Percentiles rank a stretch among this genome's conserved stretches.
phyloP scores from a whole-genome alignment of 169 alveolate species.

The Cystoisospora suis region DNA sequence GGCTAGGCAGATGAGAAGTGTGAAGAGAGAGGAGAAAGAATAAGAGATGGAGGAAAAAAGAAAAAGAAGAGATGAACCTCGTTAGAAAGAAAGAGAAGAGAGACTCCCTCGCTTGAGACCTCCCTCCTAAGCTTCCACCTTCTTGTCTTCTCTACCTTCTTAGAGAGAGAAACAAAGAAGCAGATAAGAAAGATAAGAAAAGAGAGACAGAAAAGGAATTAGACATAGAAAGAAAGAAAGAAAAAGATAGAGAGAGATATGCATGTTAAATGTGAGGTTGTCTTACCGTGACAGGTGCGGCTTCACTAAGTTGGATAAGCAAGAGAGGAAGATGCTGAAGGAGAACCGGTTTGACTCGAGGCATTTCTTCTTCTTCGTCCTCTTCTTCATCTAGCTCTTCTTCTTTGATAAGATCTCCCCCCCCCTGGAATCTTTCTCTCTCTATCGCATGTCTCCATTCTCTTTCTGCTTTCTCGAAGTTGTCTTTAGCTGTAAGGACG shows the following conservation, averaged over 20 bases:
- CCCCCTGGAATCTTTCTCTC: neutral
- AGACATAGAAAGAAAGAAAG: neutral
- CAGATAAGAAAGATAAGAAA: neutral
- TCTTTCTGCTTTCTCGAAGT: no score
- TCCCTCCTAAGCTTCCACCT: no score
- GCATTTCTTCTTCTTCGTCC: neutral
- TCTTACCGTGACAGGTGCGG: slow-evolving; percentile 13
- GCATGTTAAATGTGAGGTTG: no score
- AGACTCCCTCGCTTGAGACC: no score
- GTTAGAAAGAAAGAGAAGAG: no score
- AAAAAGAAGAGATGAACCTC: no score
- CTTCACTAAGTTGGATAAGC: slow-evolving; percentile 19
- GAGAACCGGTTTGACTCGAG: neutral
- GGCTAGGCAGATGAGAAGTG: no score
- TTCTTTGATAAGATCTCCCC: neutral
- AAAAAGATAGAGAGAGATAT: neutral
- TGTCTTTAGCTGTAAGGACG: no score
- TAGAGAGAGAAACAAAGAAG: neutral
- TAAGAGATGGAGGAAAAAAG: no score
- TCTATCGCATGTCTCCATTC: no score
- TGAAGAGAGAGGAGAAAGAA: no score
- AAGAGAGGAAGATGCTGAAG: neutral
- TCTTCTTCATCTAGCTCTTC: neutral
- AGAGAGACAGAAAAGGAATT: neutral
- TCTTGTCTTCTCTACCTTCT: no score